Evolutionary conservation across 192 early-diverging fungal species (phyloP).

Genomic region (Backusella parvicylindrica): DNA sequence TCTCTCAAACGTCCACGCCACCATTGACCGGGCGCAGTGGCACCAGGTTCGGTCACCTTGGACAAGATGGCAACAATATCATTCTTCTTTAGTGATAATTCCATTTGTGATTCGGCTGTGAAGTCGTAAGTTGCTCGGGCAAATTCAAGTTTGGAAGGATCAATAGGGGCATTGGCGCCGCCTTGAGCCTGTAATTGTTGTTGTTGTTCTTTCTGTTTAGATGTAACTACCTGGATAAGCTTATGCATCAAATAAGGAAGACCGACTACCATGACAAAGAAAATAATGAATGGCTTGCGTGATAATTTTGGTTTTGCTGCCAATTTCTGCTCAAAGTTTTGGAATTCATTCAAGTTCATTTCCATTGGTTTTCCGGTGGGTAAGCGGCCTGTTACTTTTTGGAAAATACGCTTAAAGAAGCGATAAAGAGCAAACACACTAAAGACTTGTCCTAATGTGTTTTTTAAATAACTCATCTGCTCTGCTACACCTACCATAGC

Average conservation of each 20-base stretch:
- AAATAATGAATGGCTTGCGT: constrained; percentile 75
- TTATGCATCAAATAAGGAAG: constrained; percentile 92
- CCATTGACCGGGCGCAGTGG: constrained; percentile 79
- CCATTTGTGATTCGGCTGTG: constrained; percentile 63
- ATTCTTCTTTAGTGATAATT: constrained; percentile 81
- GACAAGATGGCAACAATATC: constrained; percentile 87
- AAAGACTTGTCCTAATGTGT: constrained; percentile 81
- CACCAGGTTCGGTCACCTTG: constrained; percentile 65
- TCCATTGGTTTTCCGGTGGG: constrained; percentile 68
- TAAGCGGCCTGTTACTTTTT: constrained; percentile 61
- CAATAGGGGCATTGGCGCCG: constrained; percentile 15
- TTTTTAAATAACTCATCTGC: constrained; percentile 89
- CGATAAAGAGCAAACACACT: constrained; percentile 76
- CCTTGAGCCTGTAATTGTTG: constrained; percentile 22
- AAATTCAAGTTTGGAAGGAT: constrained; percentile 73
- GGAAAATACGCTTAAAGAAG: constrained; percentile 61
- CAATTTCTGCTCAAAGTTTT: constrained; percentile 61
- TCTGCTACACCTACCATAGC: constrained; percentile 98
- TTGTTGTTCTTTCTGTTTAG: constrained; percentile 31
- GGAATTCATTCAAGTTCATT: constrained; percentile 71
- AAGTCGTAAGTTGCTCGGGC: constrained; percentile 90
- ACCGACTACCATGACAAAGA: constrained; percentile 83
- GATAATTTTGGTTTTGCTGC: constrained; percentile 39
- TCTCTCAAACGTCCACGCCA: constrained; percentile 85
- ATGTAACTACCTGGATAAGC: constrained; percentile 70